Percentiles rank a stretch among this genome's conserved stretches.
phyloP scores from a whole-genome alignment of 2,329 filamentous ascomycete genomes.

The Massarina eburnea region DNA sequence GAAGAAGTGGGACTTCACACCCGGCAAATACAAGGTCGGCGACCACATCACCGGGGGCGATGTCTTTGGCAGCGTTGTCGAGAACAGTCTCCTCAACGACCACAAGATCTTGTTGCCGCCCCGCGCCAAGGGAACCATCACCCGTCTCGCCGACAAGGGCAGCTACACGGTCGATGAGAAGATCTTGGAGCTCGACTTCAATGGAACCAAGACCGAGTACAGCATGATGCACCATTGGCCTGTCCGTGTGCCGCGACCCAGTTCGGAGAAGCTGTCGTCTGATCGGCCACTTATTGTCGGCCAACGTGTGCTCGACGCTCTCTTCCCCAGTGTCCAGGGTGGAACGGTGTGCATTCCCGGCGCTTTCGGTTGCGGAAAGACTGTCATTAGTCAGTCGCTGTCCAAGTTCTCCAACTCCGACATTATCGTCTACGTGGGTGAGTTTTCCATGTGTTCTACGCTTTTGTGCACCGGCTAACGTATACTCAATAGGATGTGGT shows the following conservation, averaged over 20 bases:
- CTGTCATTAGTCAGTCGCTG: conserved; percentile 96
- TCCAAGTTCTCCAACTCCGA: conserved; percentile 99
- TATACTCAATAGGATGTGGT: background rate
- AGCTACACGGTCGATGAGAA: conserved; percentile 93
- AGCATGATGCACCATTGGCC: conserved; percentile 99
- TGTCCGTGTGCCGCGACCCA: conserved; percentile 90
- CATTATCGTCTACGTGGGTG: conserved; percentile 95
- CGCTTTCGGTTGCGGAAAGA: conserved; percentile 98
- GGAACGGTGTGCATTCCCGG: conserved; percentile 97
- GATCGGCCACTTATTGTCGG: conserved; percentile 93
- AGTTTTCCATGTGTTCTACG: conserved; percentile 13
- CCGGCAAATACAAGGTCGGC: conserved; percentile 81
- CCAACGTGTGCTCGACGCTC: conserved; percentile 91
- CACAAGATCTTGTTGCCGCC: conserved; percentile 94
- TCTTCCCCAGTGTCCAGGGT: conserved; percentile 95
- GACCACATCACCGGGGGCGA: conserved; percentile 97
- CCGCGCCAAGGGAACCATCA: conserved; percentile 87
- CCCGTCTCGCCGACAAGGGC: conserved; percentile 83
- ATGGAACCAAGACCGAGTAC: conserved; percentile 90
- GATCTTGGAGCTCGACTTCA: conserved; percentile 93
- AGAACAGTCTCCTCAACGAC: conserved; percentile 91
- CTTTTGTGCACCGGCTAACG: background rate
- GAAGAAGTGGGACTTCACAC: conserved; percentile 97
- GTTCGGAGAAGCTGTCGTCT: conserved; percentile 87
- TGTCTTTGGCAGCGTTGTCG: conserved; percentile 90